These are phyloP conservation scores for carrot (Daucus carota) DNA, from an alignment of 129 eudicot genomes.

Conservation along the genomic window DH1_v3.0 NC_030384.2:50294501-50295000, in stretches of 20 bases:
- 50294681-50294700: conserved; percentile 54
- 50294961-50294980: conserved; percentile 25
- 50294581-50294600: neutral
- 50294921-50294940: conserved; percentile 29
- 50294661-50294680: conserved; percentile 82
- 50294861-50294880: conserved; percentile 90
- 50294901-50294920: conserved; percentile 31
- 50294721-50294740: neutral
- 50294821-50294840: conserved; percentile 39
- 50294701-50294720: neutral
- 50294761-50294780: neutral
- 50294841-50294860: conserved; percentile 57
- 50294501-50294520: neutral
- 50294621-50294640: conserved; percentile 99
- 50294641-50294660: conserved; percentile 62
- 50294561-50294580: neutral
- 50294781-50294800: conserved; percentile 60
- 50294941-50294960: conserved; percentile 50
- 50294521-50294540: neutral
- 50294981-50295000: neutral
- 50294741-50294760: neutral
- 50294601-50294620: conserved; percentile 1
- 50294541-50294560: neutral
- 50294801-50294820: conserved; percentile 76
- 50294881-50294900: conserved; percentile 40